A percentile compares a stretch with the other conserved stretches of the same genome.
These are phyloP conservation scores for Paraphoma chrysanthemicola DNA, from an alignment of 2,329 filamentous ascomycete genomes.

Conservation along the genomic window DNA sequence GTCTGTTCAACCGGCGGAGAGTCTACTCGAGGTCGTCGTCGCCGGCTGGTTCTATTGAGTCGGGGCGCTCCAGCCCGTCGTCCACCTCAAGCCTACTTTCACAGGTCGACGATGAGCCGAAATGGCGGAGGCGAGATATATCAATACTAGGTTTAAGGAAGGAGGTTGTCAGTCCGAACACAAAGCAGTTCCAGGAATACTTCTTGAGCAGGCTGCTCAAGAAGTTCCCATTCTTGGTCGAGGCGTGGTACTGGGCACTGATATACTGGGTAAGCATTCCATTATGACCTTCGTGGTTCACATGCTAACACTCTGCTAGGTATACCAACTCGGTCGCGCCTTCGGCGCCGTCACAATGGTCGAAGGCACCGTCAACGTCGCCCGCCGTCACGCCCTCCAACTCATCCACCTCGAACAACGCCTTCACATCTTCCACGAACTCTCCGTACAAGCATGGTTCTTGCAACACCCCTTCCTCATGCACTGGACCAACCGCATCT, in stretches of 20 bases:
- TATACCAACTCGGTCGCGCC: conserved; percentile 76
- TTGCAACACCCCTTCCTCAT: conserved; percentile 63
- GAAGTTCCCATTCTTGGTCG: conserved; percentile 74
- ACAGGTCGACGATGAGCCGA: conserved; percentile 47
- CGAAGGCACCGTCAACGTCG: conserved; percentile 71
- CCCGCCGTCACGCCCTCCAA: conserved; percentile 72
- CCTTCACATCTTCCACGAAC: conserved; percentile 70
- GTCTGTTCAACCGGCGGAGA: conserved; percentile 40
- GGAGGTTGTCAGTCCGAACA: conserved; percentile 67
- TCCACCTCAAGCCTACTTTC: conserved; percentile 52
- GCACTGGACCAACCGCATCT: conserved; percentile 74
- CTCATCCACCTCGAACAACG: conserved; percentile 71
- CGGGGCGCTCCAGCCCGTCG: conserved; percentile 49
- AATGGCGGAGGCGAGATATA: conserved; percentile 60
- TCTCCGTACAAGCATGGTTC: conserved; percentile 66
- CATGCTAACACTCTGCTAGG: conserved; percentile 51
- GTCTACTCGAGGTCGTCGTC: conserved; percentile 38
- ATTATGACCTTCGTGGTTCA: too few species aligned
- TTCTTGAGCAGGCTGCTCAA: conserved; percentile 69
- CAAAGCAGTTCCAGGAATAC: conserved; percentile 64
- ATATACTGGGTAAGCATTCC: conserved; percentile 72
- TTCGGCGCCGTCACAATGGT: conserved; percentile 74
- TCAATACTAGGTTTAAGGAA: conserved; percentile 54
- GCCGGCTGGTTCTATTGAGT: conserved; percentile 47
- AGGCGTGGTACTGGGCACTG: conserved; percentile 79